These are phyloP conservation scores for Erodium moschatum DNA, from an alignment of 441 rosid species.

Conservation along the genomic window DNA sequence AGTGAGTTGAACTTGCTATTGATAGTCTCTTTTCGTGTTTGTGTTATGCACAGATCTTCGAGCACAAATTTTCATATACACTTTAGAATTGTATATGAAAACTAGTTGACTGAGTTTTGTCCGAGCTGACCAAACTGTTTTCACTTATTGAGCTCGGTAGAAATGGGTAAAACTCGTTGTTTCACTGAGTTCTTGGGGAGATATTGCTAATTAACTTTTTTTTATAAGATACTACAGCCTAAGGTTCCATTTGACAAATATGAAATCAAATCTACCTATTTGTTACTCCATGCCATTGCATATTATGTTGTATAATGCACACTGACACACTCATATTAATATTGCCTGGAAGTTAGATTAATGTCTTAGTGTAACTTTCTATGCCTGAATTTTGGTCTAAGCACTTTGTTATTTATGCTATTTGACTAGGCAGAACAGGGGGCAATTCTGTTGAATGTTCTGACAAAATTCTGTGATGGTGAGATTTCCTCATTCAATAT, in stretches of 20 bases:
- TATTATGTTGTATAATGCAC: neutral
- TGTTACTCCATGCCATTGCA: neutral
- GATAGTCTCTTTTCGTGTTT: no score
- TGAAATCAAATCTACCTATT: neutral
- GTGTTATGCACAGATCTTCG: no score
- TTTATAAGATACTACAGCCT: neutral
- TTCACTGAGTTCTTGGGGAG: no score
- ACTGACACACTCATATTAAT: neutral
- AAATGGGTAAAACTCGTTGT: no score
- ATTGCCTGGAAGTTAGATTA: neutral
- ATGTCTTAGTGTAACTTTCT: neutral
- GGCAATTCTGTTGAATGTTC: constrained; percentile 83
- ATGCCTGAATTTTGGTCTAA: neutral
- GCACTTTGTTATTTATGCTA: constrained; percentile 8
- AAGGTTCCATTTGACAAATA: neutral
- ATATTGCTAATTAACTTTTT: no score
- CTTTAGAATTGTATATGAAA: no score
- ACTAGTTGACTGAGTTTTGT: no score
- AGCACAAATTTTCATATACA: no score
- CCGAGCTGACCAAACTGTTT: no score
- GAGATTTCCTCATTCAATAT: neutral
- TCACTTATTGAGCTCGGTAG: no score
- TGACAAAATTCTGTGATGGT: constrained; percentile 87
- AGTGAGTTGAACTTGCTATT: no score
- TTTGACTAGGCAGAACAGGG: constrained; percentile 85